Conservation (phyloP, 805 yeast species). For the Saturnispora zaruensis region DNA sequence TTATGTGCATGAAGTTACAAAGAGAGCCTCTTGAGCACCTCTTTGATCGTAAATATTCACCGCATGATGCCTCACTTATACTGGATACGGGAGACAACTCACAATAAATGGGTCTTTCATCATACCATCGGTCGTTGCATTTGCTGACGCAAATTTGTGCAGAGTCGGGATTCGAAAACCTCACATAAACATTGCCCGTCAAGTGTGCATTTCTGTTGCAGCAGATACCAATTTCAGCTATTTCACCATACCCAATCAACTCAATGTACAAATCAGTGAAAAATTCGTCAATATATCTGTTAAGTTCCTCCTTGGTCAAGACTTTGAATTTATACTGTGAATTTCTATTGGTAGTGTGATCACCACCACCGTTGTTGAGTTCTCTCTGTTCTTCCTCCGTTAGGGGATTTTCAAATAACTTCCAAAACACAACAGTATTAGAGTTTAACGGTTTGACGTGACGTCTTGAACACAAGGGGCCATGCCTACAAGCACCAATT, state of each 20-base stretch:
- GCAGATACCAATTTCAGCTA: conserved; percentile 63
- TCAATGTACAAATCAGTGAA: conserved; percentile 67
- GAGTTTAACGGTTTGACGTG: conserved; percentile 63
- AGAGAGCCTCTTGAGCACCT: conserved; percentile 71
- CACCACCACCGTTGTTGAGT: background rate
- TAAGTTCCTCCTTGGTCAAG: conserved; percentile 28
- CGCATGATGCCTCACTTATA: conserved; percentile 65
- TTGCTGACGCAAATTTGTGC: conserved; percentile 54
- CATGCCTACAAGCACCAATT: conserved; percentile 92
- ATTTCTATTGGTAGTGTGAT: background rate
- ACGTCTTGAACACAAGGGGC: conserved; percentile 72
- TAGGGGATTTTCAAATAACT: conserved; percentile 54
- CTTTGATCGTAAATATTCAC: conserved; percentile 48
- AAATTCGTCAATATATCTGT: conserved; percentile 48
- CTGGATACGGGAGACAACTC: conserved; percentile 69
- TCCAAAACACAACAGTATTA: conserved; percentile 53
- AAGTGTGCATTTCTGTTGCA: conserved; percentile 78
- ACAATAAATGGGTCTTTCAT: conserved; percentile 66
- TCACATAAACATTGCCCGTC: conserved; percentile 77
- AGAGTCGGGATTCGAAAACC: conserved; percentile 43
- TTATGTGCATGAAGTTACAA: conserved; percentile 82
- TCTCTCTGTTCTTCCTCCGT: conserved; percentile 26
- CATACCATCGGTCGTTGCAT: conserved; percentile 77
- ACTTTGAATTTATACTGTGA: conserved; percentile 3
- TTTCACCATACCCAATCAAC: conserved; percentile 39